Evolutionary conservation across 371 early-diverging fungal genomes (phyloP), one percentile per base, ranked within the genome.

Genomic region (Lichtheimia ornata): DNA sequence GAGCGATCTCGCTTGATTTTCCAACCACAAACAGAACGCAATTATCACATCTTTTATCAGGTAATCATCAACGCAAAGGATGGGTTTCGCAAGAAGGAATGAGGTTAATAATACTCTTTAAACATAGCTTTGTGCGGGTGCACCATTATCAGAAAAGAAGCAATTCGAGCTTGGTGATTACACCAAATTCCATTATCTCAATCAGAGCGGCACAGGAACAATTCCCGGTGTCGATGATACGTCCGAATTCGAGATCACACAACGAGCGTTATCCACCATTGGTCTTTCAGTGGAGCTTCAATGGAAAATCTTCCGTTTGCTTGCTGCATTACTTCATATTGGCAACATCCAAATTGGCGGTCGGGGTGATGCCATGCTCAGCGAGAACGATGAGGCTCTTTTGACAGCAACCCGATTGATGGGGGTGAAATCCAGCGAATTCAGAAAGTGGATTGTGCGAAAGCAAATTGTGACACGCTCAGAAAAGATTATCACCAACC

Each of bases 21-120:
- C 69, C 98, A 97, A 73, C 94, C 96, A 3, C 80, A 84, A 28
- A 83, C 84, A 1, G 99, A 99, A 76, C 84, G 98, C 67, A 99
- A 98, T 81, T 99, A 97, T 82, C 99, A 99, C 80, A 95, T 99
- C 61, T 99, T 99, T 76, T 99, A 99, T 78, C 96, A 92, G 70
- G 82, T 84, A 74, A 55, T 7, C 5, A 22, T 22, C 24, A 2
- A 22, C 24, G 4, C 7, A 15, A 30, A 18, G 54, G 6, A 30
- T 13, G 41, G 1, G 20, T n/a, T 13, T 0, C 35, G n/a, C n/a
- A n/a, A 35, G 20, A 15, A 50, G 1, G 4, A 22, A 17, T 20
- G 13, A 22, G 25, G 3, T 18, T 11, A 15, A 12, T 42, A 43
- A 18, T 42, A n/a, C 43, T 30, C 0, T n/a, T 5, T 40, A 18